Base-by-base conservation (phyloP, 257 asterid genomes). In the Solanum ossicruentum region DNA sequence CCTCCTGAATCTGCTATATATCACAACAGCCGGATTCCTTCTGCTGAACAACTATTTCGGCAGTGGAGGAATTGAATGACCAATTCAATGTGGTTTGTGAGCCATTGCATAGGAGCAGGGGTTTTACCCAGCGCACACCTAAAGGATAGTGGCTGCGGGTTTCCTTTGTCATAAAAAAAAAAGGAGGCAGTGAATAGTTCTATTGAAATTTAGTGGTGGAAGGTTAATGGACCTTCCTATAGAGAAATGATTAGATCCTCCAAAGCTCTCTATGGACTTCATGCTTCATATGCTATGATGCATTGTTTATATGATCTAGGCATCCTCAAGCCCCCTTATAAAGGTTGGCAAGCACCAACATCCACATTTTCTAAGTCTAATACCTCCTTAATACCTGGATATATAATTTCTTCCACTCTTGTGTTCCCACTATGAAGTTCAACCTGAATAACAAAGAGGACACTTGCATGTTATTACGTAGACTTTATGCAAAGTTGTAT, bases 321-420 rank as follows among this genome's bases (percentile, higher is more conserved):
- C 96, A 65, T 93, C 96, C 89, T 95, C 98, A 71, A 95, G 96
- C 91, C 92, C 97, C 23, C 98, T 91, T 83, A 93, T 93, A 86
- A 93, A 12, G 98, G 94, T 8, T 97, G 90, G 72, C 93, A 90
- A 26, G 92, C 93, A 12, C 88, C 45, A 87, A 86, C 70, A 89
- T 91, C 93, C 91, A 88, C 92, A 89, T 86, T 82, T 90, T 91
- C 77, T 88, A 90, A 36, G 90, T 87, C 81, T 88, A 91, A 79
- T 85, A 89, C 21, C 86, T 84, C 90, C 89, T 85, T 87, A 82
- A 85, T 82, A 85, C 84, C 84, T 11, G 87, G 91, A 86, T 87
- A 88, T 51, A 85, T 88, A 52, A 88, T 80, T 54, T 93, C 93
- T 67, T 93, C 95, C 12, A 95, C 91, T 86, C 88, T 87, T 85